phyloP scores from a whole-genome alignment of 495 filamentous ascomycete species.

The Chaetomium cochliodes region DNA sequence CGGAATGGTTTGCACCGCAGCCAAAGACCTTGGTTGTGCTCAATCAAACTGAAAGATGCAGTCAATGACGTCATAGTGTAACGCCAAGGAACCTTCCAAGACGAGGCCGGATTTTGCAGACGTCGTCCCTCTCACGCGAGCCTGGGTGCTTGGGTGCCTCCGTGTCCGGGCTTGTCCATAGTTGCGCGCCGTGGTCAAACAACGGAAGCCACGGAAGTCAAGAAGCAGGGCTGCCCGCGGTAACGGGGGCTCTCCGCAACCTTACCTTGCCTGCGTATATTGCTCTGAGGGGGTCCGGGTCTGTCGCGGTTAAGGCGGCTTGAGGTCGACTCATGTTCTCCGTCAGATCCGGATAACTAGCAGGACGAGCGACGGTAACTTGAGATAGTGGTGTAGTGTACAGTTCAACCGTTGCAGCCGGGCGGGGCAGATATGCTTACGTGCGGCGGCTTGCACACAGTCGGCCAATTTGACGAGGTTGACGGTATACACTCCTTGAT shows the following conservation, averaged over 20 bases:
- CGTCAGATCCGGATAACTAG: not conserved
- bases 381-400: too few species aligned
- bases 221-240: not conserved
- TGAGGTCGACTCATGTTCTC: not conserved
- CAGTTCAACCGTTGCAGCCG: not conserved
- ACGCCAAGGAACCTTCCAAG: not conserved
- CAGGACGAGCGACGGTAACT: not conserved
- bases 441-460: not conserved
- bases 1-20: not conserved
- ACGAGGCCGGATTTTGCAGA: not conserved
- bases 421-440: not conserved
- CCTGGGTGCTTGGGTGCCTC: too few species aligned
- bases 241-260: not conserved
- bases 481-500: not conserved
- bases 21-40: not conserved
- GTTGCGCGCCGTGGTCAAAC: not conserved
- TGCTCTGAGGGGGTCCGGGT: not conserved
- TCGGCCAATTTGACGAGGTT: not conserved
- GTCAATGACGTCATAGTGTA: conserved; percentile 4
- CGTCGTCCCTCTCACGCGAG: not conserved
- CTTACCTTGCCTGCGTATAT: too few species aligned
- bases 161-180: not conserved
- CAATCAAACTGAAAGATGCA: not conserved
- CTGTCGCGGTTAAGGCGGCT: not conserved
- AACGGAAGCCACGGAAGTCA: not conserved